Base-by-base conservation (phyloP, 176 grass and related monocot species). In the Carex myosuroides region DNA sequence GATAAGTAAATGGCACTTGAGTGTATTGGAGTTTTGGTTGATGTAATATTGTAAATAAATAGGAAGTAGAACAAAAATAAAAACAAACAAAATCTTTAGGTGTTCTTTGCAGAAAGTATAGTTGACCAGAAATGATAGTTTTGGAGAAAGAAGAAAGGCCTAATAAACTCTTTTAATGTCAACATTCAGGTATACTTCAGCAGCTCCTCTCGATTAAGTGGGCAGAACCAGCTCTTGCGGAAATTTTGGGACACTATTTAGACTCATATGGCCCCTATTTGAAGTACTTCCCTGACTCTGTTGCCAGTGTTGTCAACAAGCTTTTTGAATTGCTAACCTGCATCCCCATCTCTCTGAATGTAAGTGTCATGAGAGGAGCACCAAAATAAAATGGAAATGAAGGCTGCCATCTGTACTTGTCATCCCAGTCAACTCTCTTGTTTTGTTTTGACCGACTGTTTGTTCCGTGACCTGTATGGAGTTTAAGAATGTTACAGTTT, bases 241-340 rank as follows among this genome's bases (percentile, higher is more conserved):
- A 90, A 87, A 93, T 93, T 81, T 93, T 91, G 84, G 92, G 91
- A 83, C 91, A 88, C 81, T 98, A 93, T 90, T 89, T 98, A 83
- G 96, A 98, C 86, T 89, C 96, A 59, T 83, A 95, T 76, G 96
- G 96, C 48, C 85, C 88, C 53, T 98, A 89, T 83, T 89, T 98
- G 82, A 95, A 89, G 80, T 84, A 98, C 75, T 89, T 93, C 86
- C 89, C 96, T 46, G 92, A 98, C 75, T 92, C 91, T 88, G 93
- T 95, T 83, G 91, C 86, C 26, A 87, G 91, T 85, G 79, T 98
- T 86, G 88, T 98, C 67, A 92, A 93, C 84, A 98, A 95, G 87
- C 92, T 98, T 89, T 98, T 98, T 93, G 91, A 93, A 61, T 82
- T 93, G 74, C 87, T 98, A 69, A 93, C 96, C 60, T 93, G 89